These are phyloP conservation scores for Microdochium nivale DNA, from an alignment of 2,329 filamentous ascomycete species.

Conservation along the genomic window DNA sequence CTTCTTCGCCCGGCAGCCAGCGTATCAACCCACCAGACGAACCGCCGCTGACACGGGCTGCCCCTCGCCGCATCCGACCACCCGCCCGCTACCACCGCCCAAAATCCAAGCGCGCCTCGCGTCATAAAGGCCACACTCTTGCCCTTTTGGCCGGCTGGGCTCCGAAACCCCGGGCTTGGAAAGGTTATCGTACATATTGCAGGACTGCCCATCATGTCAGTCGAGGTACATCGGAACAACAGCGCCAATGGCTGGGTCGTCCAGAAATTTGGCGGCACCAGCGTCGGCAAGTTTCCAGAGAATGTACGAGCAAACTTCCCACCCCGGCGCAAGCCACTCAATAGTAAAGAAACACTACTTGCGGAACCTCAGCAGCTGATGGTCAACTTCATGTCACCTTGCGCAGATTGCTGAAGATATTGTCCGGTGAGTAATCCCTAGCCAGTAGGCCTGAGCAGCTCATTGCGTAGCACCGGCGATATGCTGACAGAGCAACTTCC, in stretches of 20 bases:
- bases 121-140: background rate
- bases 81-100: background rate
- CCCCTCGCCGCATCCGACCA: background rate
- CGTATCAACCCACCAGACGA: background rate
- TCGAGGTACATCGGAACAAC: constrained; percentile 15
- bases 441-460: background rate
- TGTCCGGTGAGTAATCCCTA: constrained; percentile 28
- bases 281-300: constrained; percentile 84
- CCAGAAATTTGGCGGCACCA: constrained; percentile 93
- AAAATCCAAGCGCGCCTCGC: too few relatives aligned
- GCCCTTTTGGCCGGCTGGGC: background rate
- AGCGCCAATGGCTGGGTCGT: constrained; percentile 62
- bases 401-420: constrained; percentile 58
- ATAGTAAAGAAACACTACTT: too few relatives aligned
- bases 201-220: constrained; percentile 3
- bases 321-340: too few relatives aligned
- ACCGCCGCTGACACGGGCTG: background rate
- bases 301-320: constrained; percentile 45
- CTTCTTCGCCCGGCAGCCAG: background rate
- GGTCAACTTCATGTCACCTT: constrained; percentile 4
- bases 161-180: background rate
- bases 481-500: constrained; percentile 8
- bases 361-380: background rate
- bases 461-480: background rate
- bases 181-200: background rate